Evolutionary conservation across 192 early-diverging fungal species (phyloP).

Genomic region (Entomortierella chlamydospora): DNA sequence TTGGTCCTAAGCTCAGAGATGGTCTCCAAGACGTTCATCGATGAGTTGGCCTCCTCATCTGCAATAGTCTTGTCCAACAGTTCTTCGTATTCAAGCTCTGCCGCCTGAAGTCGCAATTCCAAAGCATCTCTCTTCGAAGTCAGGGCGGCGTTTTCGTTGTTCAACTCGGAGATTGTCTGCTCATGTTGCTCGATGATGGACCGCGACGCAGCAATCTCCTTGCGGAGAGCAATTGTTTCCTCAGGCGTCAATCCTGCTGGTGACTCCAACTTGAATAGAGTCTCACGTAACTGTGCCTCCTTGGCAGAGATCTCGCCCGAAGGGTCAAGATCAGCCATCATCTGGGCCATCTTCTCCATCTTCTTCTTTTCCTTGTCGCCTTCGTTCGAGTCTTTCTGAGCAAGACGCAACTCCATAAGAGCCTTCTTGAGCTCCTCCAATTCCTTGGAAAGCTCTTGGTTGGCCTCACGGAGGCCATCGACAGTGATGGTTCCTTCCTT

Average conservation of each 20-base stretch:
- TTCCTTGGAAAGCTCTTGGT: constrained; percentile 79
- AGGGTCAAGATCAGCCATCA: constrained; percentile 85
- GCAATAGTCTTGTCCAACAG: constrained; percentile 78
- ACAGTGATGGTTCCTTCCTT: constrained; percentile 92
- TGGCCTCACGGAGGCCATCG: constrained; percentile 89
- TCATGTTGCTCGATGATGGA: constrained; percentile 71
- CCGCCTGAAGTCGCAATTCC: constrained; percentile 71
- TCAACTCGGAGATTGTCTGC: constrained; percentile 69
- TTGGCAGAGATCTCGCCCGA: constrained; percentile 79
- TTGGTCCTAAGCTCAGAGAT: constrained; percentile 87
- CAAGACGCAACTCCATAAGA: constrained; percentile 62
- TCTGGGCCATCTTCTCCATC: constrained; percentile 85
- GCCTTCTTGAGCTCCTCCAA: constrained; percentile 81
- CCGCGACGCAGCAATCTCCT: constrained; percentile 78
- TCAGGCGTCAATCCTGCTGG: constrained; percentile 70
- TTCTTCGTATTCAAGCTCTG: constrained; percentile 88
- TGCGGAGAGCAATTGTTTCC: constrained; percentile 73
- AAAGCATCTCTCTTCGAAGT: constrained; percentile 73
- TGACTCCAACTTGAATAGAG: constrained; percentile 74
- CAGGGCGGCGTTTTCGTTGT: constrained; percentile 68
- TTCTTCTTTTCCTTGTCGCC: constrained; percentile 84
- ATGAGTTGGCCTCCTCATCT: constrained; percentile 72
- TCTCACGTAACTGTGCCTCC: constrained; percentile 79
- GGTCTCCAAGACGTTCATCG: constrained; percentile 72
- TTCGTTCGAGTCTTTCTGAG: constrained; percentile 63